These are phyloP conservation scores for Coemansia sp. DNA, from an alignment of 371 early-diverging fungal genomes.

Conservation along the genomic window DNA sequence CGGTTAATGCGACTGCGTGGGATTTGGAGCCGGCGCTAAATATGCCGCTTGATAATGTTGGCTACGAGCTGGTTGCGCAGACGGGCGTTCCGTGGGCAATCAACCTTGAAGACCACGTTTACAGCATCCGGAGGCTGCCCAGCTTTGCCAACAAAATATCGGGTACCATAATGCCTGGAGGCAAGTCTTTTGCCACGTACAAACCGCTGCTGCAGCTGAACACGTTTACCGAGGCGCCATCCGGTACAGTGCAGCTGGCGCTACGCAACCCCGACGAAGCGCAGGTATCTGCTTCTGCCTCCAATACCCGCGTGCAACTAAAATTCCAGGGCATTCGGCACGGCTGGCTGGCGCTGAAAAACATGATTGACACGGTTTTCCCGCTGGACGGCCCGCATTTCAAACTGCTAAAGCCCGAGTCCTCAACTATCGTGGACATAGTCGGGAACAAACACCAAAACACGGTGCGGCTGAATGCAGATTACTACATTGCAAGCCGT, in stretches of 20 bases:
- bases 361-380: no score
- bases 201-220: background rate
- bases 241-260: background rate
- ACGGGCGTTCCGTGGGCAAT: background rate
- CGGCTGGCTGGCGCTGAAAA: no score
- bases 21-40: no score
- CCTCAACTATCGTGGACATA: no score
- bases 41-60: no score
- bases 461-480: no score
- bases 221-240: background rate
- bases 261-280: background rate
- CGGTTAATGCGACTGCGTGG: background rate
- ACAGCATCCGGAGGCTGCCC: background rate
- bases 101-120: background rate
- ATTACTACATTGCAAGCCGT: no score
- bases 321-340: background rate
- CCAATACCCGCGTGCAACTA: background rate
- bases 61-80: no score
- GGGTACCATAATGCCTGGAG: background rate
- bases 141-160: background rate
- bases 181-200: background rate
- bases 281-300: background rate
- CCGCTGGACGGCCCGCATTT: no score
- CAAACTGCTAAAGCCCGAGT: no score
- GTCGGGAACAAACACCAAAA: no score